Evolutionary conservation across 176 grass and related monocot genomes (phyloP).

Genomic region (maize (Zea mays)): DNA sequence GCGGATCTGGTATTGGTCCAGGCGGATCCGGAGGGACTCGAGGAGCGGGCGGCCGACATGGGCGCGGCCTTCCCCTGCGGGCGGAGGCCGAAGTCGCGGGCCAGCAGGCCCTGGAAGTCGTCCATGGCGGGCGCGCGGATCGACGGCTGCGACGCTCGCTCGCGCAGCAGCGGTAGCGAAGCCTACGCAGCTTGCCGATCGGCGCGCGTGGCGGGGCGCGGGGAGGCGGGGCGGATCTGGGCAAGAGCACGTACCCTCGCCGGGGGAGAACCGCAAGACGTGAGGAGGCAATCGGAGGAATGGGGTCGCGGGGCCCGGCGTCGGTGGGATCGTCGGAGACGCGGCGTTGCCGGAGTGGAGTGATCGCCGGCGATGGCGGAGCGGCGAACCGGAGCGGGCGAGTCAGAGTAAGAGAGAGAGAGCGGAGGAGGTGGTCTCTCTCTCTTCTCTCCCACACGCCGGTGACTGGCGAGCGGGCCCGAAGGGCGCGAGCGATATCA

Average conservation of each 20-base stretch:
- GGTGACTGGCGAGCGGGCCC: conserved; percentile 45
- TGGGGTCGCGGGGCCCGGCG: background rate
- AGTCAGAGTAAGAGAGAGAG: background rate
- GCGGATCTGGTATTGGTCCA: conserved; percentile 57
- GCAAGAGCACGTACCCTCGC: background rate
- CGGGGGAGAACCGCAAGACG: background rate
- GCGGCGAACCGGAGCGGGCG: background rate
- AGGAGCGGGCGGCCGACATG: conserved; percentile 58
- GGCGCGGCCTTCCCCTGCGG: conserved; percentile 62
- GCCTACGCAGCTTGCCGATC: background rate
- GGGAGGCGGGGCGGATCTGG: conserved; percentile 24
- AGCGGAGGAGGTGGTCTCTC: background rate
- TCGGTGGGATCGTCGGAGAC: background rate
- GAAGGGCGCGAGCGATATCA: background rate
- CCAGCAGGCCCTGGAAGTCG: conserved; percentile 60
- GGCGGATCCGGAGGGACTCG: conserved; percentile 29
- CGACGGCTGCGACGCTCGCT: conserved; percentile 22
- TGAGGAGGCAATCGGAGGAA: background rate
- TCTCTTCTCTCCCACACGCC: conserved; percentile 24
- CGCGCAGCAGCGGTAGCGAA: background rate
- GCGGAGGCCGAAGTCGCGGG: conserved; percentile 68
- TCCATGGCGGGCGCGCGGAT: conserved; percentile 46
- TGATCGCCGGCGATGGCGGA: conserved; percentile 33
- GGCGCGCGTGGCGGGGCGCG: background rate
- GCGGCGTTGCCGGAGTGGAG: conserved; percentile 15